These are phyloP conservation scores for Sclerotinia subarctica DNA, from an alignment of 2,329 filamentous ascomycete species.

Conservation along the genomic window DNA sequence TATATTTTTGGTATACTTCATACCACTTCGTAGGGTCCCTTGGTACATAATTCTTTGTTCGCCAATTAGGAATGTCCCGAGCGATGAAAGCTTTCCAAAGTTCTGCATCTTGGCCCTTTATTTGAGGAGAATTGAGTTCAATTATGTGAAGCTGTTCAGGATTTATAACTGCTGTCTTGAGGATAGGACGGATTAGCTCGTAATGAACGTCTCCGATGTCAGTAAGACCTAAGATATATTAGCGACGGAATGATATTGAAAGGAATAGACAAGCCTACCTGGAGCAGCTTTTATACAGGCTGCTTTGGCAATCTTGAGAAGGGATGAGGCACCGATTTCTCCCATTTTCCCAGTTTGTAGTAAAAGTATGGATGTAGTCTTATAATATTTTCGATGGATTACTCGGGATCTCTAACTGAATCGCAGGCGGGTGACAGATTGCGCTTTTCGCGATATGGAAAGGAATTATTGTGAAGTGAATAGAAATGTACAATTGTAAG, in stretches of 20 bases:
- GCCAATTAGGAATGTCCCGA: conserved; percentile 65
- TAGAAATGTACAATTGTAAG: neutral
- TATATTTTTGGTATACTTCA: conserved; percentile 70
- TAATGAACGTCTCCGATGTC: conserved; percentile 73
- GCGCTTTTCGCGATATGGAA: neutral
- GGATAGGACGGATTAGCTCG: conserved; percentile 61
- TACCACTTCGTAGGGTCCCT: conserved; percentile 70
- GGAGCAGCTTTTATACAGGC: conserved; percentile 53
- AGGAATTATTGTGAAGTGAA: neutral
- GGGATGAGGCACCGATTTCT: conserved; percentile 42
- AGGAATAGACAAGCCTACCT: conserved; percentile 26
- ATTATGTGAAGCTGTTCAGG: conserved; percentile 72
- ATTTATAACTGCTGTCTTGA: conserved; percentile 66
- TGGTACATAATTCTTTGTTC: conserved; percentile 61
- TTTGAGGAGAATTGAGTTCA: conserved; percentile 73
- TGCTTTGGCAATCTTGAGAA: conserved; percentile 50
- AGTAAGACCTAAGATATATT: conserved; percentile 49
- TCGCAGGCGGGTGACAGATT: neutral
- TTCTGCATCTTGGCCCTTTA: conserved; percentile 65
- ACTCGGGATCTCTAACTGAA: neutral
- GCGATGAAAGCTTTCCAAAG: conserved; percentile 79
- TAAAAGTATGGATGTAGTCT: neutral
- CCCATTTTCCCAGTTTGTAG: neutral
- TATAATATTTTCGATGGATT: neutral
- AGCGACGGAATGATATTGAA: conserved; percentile 8